Conservation (phyloP, 805 yeast genomes). For the Schwanniomyces occidentalis region DNA sequence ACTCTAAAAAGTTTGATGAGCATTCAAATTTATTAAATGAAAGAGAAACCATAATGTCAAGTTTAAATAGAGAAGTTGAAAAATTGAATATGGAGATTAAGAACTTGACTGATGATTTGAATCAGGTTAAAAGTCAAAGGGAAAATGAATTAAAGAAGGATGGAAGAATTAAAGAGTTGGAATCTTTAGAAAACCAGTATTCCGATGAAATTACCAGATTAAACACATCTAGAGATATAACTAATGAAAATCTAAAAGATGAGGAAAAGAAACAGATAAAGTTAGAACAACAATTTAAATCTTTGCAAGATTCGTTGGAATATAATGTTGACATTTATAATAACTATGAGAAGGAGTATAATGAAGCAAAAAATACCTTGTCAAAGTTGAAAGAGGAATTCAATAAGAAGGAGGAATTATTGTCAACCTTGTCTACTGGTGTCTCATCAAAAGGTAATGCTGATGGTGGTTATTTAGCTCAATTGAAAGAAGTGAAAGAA, state of each 20-base stretch:
- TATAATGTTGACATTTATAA: slow-evolving; percentile 38
- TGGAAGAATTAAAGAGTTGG: slow-evolving; percentile 59
- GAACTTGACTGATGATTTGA: slow-evolving; percentile 61
- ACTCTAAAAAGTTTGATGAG: slow-evolving; percentile 41
- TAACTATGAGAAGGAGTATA: slow-evolving; percentile 46
- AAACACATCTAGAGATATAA: slow-evolving; percentile 61
- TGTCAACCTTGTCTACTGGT: slow-evolving; percentile 83
- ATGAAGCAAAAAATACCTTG: slow-evolving; percentile 44
- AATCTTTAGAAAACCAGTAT: slow-evolving; percentile 52
- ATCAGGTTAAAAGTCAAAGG: slow-evolving; percentile 49
- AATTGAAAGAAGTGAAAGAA: slow-evolving; percentile 62
- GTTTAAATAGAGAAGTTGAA: slow-evolving; percentile 45
- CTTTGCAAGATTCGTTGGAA: slow-evolving; percentile 31
- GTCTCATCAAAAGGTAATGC: slow-evolving; percentile 78
- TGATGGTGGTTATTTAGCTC: slow-evolving; percentile 76
- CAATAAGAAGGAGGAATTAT: slow-evolving; percentile 68
- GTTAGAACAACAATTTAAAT: slow-evolving; percentile 32
- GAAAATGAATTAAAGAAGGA: slow-evolving; percentile 63
- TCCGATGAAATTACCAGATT: slow-evolving; percentile 68
- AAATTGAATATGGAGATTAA: slow-evolving; percentile 55
- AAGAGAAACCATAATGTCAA: slow-evolving; percentile 40
- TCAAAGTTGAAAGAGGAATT: slow-evolving; percentile 46
- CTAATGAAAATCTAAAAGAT: slow-evolving; percentile 56
- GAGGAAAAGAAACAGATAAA: slow-evolving; percentile 40
- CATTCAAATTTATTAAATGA: slow-evolving; percentile 45